Evolutionary conservation across 169 alveolate species (phyloP).

Genomic region (Cryptosporidium baileyi): DNA sequence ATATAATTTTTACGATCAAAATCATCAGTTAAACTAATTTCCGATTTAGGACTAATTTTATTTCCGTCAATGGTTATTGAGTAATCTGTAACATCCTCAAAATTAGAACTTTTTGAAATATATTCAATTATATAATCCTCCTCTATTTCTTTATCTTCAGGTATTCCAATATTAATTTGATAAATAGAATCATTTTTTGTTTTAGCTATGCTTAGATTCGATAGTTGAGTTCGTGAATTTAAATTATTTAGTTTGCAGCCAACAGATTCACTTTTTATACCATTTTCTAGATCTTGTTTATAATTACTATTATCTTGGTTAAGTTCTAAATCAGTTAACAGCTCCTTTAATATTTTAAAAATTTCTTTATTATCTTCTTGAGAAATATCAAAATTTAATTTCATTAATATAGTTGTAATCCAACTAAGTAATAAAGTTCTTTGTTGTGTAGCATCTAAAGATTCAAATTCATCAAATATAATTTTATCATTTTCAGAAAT

Average conservation of each 20-base stretch:
- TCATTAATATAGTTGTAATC: constrained; percentile 6
- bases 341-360: not conserved
- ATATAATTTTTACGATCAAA: not conserved
- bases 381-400: not conserved
- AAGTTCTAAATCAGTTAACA: constrained; percentile 19
- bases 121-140: constrained; percentile 7
- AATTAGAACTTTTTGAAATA: not conserved
- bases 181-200: not conserved
- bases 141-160: constrained; percentile 63
- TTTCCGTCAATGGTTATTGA: constrained; percentile 11
- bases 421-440: constrained; percentile 21
- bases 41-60: constrained; percentile 64
- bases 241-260: not conserved
- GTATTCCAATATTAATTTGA: constrained; percentile 35
- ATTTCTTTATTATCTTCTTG: constrained; percentile 4
- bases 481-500: not conserved
- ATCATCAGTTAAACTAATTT: constrained; percentile 3
- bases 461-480: constrained; percentile 39
- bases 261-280: not conserved
- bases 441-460: constrained; percentile 16
- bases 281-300: not conserved
- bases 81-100: not conserved
- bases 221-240: not conserved
- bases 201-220: not conserved
- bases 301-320: not conserved